Evolutionary conservation across 768 basidiomycete species (phyloP).

Genomic region (Phallus indusiatus): DNA sequence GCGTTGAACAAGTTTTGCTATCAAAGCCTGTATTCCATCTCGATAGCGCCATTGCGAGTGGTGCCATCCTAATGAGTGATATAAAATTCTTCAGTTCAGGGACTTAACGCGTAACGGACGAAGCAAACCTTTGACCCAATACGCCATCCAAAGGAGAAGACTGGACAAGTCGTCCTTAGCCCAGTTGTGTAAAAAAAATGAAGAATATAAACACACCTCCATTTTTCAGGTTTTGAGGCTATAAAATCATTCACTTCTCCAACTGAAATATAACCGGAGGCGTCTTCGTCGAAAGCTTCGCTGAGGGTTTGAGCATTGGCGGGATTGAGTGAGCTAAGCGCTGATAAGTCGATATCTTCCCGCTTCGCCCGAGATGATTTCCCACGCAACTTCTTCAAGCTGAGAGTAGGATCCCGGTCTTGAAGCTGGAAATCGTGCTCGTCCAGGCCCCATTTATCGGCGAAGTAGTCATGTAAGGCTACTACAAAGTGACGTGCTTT

Average conservation of each 20-base stretch:
- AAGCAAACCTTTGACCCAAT: conserved; percentile 20
- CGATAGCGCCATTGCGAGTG: no score
- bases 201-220: conserved; percentile 18
- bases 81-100: background rate
- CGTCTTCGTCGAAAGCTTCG: conserved; percentile 27
- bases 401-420: background rate
- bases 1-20: background rate
- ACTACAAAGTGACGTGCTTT: conserved; percentile 22
- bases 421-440: background rate
- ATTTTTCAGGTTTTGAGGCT: conserved; percentile 14
- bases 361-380: no score
- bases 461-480: conserved; percentile 24
- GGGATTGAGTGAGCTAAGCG: conserved; percentile 17
- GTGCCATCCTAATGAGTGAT: background rate
- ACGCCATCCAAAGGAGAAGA: conserved; percentile 24
- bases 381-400: conserved; percentile 19
- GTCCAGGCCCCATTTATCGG: conserved; percentile 13
- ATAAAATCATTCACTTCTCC: conserved; percentile 25
- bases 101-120: background rate
- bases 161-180: conserved; percentile 4
- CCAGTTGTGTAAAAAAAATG: background rate
- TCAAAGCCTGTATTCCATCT: background rate
- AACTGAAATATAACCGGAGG: conserved; percentile 25
- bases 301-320: conserved; percentile 16
- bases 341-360: no score